Base-by-base conservation (phyloP, 2,329 filamentous ascomycete genomes). In the Scedosporium apiospermum region DNA sequence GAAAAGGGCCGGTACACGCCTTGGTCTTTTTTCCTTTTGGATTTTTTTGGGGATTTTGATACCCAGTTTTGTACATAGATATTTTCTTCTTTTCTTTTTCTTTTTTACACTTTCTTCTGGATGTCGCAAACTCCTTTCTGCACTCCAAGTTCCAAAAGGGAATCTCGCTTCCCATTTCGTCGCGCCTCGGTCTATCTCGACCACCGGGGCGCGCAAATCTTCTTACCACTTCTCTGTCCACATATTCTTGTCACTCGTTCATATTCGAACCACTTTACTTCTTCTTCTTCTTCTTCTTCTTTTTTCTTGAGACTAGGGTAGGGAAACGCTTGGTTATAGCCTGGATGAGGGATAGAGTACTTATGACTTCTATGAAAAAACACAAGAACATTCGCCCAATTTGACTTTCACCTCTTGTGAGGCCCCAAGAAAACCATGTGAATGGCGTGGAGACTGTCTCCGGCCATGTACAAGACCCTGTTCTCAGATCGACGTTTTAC, bases 21-120 rank as follows among this genome's bases (percentile, higher is more conserved):
- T 62, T 62, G 49, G 18, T 27, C 53, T 44, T 57, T 62, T 49
- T 62, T 62, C 62, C 30, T 57, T 57, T 62, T 64, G 46, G 46
- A 51, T 51, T 65, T 67, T 60, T 62, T 64, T 26, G 58, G 30
- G 18, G 16, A 49, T 58, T 53, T 60, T 42, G 57, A 58, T 42
- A 58, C 57, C 27, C 57, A 21, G 9, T 58, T 58, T 58, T 58
- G 57, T 58, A 58, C 57, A 58, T 44, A 34, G 14, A 41, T 57
- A 63, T 59, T 60, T 55, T 38, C n/a, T 46, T 55, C n/a, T 60
- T 62, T 42, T 16, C 58, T 57, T 53, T 34, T 21, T 58, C 58
- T 73, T 65, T 69, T 64, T 75, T 76, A 70, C 71, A 74, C 71
- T 73, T 60, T 27, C 21, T 38, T 38, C 34, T 38, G 34, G 34